A percentile compares a stretch with the other conserved stretches of the same genome.
Conservation (phyloP, 2,329 filamentous ascomycete genomes). For the Orbilia blumenaviensis region DNA sequence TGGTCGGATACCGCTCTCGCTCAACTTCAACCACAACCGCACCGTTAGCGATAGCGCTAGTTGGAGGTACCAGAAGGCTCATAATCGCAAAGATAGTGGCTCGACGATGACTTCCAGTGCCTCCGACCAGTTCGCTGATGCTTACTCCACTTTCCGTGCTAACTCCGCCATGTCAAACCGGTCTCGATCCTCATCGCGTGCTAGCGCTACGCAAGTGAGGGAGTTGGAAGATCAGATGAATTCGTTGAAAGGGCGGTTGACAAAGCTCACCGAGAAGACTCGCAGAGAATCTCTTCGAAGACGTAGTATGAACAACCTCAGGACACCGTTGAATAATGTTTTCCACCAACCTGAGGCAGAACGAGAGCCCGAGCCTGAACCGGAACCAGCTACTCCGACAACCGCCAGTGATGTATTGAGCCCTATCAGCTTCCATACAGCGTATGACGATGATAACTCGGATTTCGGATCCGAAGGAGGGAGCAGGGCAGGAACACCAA, state of each 20-base stretch:
- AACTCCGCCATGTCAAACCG: slow-evolving; percentile 48
- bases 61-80: slow-evolving; percentile 18
- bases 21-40: slow-evolving; percentile 50
- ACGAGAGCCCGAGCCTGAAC: neutral
- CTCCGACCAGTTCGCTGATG: slow-evolving; percentile 45
- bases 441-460: slow-evolving; percentile 31
- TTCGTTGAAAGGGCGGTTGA: slow-evolving; percentile 40
- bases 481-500: slow-evolving; percentile 48
- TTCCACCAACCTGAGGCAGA: slow-evolving; percentile 34
- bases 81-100: slow-evolving; percentile 39
- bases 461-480: slow-evolving; percentile 47
- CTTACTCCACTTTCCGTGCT: slow-evolving; percentile 29
- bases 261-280: slow-evolving; percentile 48
- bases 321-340: slow-evolving; percentile 51
- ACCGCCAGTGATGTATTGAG: slow-evolving; percentile 31
- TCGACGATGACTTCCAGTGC: slow-evolving; percentile 49
- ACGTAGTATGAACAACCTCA: slow-evolving; percentile 47
- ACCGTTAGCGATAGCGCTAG: slow-evolving; percentile 52
- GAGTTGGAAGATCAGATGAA: slow-evolving; percentile 52
- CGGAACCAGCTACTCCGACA: slow-evolving; percentile 13
- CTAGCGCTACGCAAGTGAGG: slow-evolving; percentile 48
- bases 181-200: slow-evolving; percentile 44
- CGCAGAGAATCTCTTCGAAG: slow-evolving; percentile 43
- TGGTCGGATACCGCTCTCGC: slow-evolving; percentile 33
- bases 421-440: slow-evolving; percentile 39